Conservation (phyloP, 768 basidiomycete genomes). For the Hygrophoropsis aurantiaca region DNA sequence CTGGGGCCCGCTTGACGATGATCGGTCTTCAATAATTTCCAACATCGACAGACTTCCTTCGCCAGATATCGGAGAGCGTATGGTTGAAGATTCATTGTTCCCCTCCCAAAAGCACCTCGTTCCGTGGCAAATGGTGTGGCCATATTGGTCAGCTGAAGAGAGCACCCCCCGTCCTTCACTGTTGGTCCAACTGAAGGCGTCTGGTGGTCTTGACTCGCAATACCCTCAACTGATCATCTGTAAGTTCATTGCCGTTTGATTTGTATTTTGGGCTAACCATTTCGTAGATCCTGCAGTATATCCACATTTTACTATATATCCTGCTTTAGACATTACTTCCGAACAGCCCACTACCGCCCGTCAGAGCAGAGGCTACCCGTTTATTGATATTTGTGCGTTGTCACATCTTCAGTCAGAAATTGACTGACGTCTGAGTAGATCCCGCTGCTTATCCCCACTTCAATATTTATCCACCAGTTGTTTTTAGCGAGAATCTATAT, state of each 20-base stretch:
- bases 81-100: too few relatives aligned
- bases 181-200: constrained; percentile 6
- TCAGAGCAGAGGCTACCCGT: constrained; percentile 20
- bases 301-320: constrained; percentile 35
- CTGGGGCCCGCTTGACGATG: constrained; percentile 52
- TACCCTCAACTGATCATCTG: constrained; percentile 30
- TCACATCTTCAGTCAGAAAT: constrained; percentile 5
- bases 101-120: too few relatives aligned
- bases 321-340: constrained; percentile 8
- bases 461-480: constrained; percentile 36
- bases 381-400: constrained; percentile 19
- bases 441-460: constrained; percentile 42
- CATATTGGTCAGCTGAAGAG: constrained; percentile 1
- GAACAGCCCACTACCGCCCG: neutral
- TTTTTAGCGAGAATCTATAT: neutral
- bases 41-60: constrained; percentile 45
- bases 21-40: constrained; percentile 32
- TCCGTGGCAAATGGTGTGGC: constrained; percentile 13
- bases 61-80: constrained; percentile 58
- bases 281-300: constrained; percentile 20
- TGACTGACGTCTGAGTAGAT: constrained; percentile 33
- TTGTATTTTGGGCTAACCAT: constrained; percentile 4
- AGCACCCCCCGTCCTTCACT: neutral
- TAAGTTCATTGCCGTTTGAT: constrained; percentile 11
- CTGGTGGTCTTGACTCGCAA: constrained; percentile 6